Evolutionary conservation across 148 eudicot species (phyloP).

Genomic region (Rhododendron williamsianum): DNA sequence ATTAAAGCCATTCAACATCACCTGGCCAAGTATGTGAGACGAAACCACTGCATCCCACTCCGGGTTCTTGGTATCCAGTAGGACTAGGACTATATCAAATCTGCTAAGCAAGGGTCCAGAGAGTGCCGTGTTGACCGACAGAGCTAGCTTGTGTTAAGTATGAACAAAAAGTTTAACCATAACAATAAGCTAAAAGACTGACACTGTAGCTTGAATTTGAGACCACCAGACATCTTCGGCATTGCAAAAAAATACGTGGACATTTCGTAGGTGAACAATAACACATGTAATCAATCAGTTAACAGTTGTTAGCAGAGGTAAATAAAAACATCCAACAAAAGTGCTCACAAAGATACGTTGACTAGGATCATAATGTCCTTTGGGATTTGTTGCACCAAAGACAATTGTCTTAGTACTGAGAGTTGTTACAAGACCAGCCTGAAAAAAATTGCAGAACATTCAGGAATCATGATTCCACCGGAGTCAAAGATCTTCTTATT

Average conservation of each 20-base stretch:
- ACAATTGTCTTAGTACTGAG: slow-evolving; percentile 81
- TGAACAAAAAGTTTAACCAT: background rate
- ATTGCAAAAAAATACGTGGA: background rate
- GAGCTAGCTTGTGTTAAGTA: slow-evolving; percentile 37
- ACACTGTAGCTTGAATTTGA: background rate
- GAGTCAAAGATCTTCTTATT: background rate
- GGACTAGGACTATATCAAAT: slow-evolving; percentile 90
- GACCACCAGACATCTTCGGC: background rate
- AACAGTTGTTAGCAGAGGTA: background rate
- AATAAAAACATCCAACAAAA: background rate
- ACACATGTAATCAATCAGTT: background rate
- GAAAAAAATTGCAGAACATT: slow-evolving; percentile 14
- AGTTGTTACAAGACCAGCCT: slow-evolving; percentile 98
- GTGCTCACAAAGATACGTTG: slow-evolving; percentile 42
- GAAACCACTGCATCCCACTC: slow-evolving; percentile 98
- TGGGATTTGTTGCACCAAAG: slow-evolving; percentile 98
- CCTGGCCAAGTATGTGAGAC: slow-evolving; percentile 85
- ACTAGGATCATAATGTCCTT: slow-evolving; percentile 92
- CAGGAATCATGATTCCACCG: slow-evolving; percentile 2
- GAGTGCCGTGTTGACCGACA: slow-evolving; percentile 89
- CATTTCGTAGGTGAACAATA: slow-evolving; percentile 3
- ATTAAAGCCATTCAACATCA: slow-evolving; percentile 15
- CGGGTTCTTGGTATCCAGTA: slow-evolving; percentile 88
- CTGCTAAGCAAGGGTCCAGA: slow-evolving; percentile 96
- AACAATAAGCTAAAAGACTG: slow-evolving; percentile 1